These are phyloP conservation scores for Pythium apleroticum DNA, from an alignment of 352 stramenopile species.

Conservation along the genomic window DNA sequence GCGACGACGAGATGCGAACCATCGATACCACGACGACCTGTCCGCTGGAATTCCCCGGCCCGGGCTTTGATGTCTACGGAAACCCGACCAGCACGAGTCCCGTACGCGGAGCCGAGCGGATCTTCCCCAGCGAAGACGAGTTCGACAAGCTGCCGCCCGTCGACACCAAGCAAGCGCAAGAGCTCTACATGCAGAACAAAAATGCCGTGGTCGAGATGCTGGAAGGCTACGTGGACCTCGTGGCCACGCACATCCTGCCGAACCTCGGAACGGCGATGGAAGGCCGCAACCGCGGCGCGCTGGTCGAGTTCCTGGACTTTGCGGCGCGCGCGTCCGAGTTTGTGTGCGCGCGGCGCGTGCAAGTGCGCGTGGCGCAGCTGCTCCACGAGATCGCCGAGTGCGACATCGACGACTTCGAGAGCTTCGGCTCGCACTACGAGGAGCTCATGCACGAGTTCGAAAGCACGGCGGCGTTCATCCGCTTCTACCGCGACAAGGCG, in stretches of 20 bases:
- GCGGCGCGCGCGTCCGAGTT: conserved; percentile 65
- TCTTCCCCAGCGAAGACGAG: conserved; percentile 54
- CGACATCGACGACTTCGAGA: conserved; percentile 45
- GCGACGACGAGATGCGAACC: conserved; percentile 16
- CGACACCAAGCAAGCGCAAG: conserved; percentile 51
- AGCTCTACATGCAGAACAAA: conserved; percentile 64
- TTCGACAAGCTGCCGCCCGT: conserved; percentile 57
- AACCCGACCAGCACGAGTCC: conserved; percentile 17
- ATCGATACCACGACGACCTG: conserved; percentile 28
- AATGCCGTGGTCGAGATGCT: conserved; percentile 68
- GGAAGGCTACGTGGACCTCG: conserved; percentile 61
- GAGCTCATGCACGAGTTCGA: conserved; percentile 36
- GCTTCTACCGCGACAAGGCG: conserved; percentile 36
- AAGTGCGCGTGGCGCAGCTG: conserved; percentile 61
- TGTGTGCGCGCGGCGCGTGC: conserved; percentile 60
- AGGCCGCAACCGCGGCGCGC: conserved; percentile 38
- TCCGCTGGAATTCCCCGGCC: conserved; percentile 32
- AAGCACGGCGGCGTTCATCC: conserved; percentile 36
- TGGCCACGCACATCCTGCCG: conserved; percentile 48
- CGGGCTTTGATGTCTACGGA: conserved; percentile 41
- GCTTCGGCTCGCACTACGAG: conserved; percentile 24
- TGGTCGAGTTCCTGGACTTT: conserved; percentile 73
- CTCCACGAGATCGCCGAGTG: conserved; percentile 56
- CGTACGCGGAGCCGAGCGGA: conserved; percentile 15
- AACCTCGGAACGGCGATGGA: conserved; percentile 41